These are phyloP conservation scores for Chytriomyces confervae DNA, from an alignment of 192 early-diverging fungal genomes.

Conservation along the genomic window DNA sequence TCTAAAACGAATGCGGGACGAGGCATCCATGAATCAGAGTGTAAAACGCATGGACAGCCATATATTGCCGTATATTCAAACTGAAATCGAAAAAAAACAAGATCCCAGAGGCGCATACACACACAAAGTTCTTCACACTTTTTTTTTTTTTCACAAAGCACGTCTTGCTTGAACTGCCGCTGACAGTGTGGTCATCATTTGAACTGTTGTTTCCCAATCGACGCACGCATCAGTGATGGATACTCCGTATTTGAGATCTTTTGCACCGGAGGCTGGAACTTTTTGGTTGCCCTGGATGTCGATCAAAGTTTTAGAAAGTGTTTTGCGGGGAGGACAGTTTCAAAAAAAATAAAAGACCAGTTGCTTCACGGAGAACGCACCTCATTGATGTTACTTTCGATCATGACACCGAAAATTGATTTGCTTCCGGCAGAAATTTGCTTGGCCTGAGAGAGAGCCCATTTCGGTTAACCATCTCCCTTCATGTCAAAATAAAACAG, in stretches of 20 bases:
- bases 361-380: not conserved
- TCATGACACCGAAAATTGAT: constrained; percentile 91
- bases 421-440: constrained; percentile 67
- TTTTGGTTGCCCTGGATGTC: constrained; percentile 74
- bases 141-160: not conserved
- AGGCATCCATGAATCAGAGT: too few species aligned
- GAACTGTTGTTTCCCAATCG: constrained; percentile 86
- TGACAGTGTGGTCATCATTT: constrained; percentile 64
- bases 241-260: constrained; percentile 82
- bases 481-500: not conserved
- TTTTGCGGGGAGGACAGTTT: not conserved
- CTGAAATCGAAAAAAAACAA: too few species aligned
- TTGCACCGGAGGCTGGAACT: constrained; percentile 71
- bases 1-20: too few species aligned
- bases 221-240: constrained; percentile 95
- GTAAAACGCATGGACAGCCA: too few species aligned
- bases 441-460: constrained; percentile 10
- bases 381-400: constrained; percentile 76
- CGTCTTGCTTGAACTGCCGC: constrained; percentile 14
- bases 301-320: not conserved
- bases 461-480: constrained; percentile 27
- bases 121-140: too few species aligned
- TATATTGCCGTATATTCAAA: too few species aligned
- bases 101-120: too few species aligned
- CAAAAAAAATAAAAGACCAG: not conserved